Percentiles rank a stretch among this genome's conserved stretches.
Evolutionary conservation across 768 basidiomycete species (phyloP).

Genomic region (Leccinum longicurvipes): DNA sequence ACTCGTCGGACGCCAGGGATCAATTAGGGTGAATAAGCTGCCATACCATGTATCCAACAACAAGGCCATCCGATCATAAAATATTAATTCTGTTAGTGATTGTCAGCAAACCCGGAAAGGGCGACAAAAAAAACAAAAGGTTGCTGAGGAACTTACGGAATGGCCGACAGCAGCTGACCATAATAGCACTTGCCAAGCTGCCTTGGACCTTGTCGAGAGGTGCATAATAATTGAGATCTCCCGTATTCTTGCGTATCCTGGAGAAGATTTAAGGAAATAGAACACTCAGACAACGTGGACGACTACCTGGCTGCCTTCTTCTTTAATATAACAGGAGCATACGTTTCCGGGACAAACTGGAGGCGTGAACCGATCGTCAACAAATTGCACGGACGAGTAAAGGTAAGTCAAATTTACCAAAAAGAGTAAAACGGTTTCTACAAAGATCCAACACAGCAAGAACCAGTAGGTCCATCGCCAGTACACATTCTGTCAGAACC

Average conservation of each 20-base stretch:
- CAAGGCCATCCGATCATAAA: conserved; percentile 74
- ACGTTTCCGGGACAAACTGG: conserved; percentile 73
- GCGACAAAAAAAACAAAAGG: neutral
- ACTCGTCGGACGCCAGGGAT: neutral
- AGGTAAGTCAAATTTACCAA: conserved; percentile 35
- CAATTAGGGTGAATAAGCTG: neutral
- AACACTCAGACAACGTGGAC: neutral
- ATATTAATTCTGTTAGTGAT: conserved; percentile 47
- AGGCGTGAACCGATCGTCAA: neutral
- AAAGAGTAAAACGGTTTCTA: conserved; percentile 48
- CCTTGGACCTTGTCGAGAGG: conserved; percentile 52
- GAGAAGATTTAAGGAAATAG: neutral
- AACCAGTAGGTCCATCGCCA: conserved; percentile 83
- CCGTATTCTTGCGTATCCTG: conserved; percentile 52
- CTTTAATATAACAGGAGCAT: conserved; percentile 55
- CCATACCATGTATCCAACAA: conserved; percentile 65
- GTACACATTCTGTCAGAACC: conserved; percentile 39
- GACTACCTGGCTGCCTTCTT: conserved; percentile 54
- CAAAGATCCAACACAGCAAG: conserved; percentile 64
- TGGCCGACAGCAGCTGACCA: conserved; percentile 62
- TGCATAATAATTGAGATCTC: conserved; percentile 52
- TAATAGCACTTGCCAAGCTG: conserved; percentile 45
- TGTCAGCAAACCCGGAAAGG: neutral
- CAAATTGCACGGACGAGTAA: neutral
- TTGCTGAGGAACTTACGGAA: conserved; percentile 51